phyloP scores from a whole-genome alignment of 208 protist species.

The Entamoeba invadens region DNA sequence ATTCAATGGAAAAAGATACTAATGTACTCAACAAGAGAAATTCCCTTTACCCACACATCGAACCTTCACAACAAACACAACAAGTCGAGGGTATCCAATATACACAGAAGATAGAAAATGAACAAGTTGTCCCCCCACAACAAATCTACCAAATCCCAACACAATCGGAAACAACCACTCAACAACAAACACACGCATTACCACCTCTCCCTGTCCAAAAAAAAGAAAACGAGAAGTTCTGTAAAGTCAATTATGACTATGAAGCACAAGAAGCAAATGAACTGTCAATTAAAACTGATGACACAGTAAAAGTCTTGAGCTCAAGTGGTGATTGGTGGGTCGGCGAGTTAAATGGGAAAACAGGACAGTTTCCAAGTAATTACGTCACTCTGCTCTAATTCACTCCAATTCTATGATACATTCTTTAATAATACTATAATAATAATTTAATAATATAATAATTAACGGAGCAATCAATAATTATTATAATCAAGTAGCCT shows the following conservation, averaged over 20 bases:
- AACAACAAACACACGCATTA: no score
- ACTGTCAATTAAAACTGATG: not conserved
- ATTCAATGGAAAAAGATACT: not conserved
- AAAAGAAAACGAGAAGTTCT: not conserved
- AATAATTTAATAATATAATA: no score
- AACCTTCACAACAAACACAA: not conserved
- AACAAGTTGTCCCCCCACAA: not conserved
- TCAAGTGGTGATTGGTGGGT: not conserved
- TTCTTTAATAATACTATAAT: not conserved
- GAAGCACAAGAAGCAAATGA: not conserved
- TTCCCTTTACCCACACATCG: not conserved
- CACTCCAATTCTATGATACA: not conserved
- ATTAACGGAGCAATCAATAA: no score
- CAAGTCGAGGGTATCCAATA: not conserved
- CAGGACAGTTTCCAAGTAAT: not conserved
- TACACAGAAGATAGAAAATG: not conserved
- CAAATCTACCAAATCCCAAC: not conserved
- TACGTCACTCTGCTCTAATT: not conserved
- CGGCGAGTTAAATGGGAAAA: not conserved
- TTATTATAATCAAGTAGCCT: no score
- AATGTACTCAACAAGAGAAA: not conserved
- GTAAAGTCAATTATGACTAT: not conserved
- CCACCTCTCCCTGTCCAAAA: no score
- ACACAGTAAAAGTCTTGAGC: not conserved
- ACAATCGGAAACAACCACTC: not conserved